These are phyloP conservation scores for Gymnopus androsaceus DNA, from an alignment of 1,284 basidiomycete species.

Conservation along the genomic window DNA sequence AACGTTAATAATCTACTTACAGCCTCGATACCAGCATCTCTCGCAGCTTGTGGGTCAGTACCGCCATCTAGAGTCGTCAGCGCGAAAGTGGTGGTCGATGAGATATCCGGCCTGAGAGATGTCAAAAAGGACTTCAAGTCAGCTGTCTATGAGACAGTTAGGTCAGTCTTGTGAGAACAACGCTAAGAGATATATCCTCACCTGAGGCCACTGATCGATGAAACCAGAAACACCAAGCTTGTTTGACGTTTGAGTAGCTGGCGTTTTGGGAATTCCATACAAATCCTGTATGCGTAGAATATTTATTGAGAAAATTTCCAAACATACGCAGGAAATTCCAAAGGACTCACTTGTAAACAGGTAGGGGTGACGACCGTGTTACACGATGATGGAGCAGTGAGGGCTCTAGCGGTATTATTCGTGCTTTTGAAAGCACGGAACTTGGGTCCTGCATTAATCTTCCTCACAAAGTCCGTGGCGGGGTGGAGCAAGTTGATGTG, in stretches of 20 bases:
- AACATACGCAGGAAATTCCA: no score
- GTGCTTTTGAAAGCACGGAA: conserved; percentile 13
- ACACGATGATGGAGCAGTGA: conserved; percentile 24
- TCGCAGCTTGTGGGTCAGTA: conserved; percentile 23
- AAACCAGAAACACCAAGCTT: conserved; percentile 34
- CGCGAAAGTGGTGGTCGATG: conserved; percentile 32
- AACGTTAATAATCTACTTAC: conserved; percentile 19
- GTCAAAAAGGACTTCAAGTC: conserved; percentile 23
- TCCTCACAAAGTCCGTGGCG: conserved; percentile 29
- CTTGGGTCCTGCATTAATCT: conserved; percentile 18
- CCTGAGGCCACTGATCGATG: conserved; percentile 29
- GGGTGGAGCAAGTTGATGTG: conserved; percentile 45
- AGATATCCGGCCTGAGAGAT: conserved; percentile 33
- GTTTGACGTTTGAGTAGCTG: conserved; percentile 30
- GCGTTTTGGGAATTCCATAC: conserved; percentile 34
- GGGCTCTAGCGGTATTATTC: conserved; percentile 21
- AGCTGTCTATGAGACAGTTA: conserved; percentile 5
- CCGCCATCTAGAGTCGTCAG: conserved; percentile 31
- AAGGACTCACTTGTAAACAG: no score
- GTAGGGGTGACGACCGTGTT: conserved; percentile 26
- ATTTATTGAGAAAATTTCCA: no score
- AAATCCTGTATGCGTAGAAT: conserved; percentile 30
- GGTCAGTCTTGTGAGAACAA: neutral
- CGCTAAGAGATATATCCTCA: conserved; percentile 8
- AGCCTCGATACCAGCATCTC: conserved; percentile 35